Percentiles rank a stretch among this genome's conserved stretches.
Evolutionary conservation across 2,329 filamentous ascomycete species (phyloP).

Genomic region (Pseudocercospora cruenta): DNA sequence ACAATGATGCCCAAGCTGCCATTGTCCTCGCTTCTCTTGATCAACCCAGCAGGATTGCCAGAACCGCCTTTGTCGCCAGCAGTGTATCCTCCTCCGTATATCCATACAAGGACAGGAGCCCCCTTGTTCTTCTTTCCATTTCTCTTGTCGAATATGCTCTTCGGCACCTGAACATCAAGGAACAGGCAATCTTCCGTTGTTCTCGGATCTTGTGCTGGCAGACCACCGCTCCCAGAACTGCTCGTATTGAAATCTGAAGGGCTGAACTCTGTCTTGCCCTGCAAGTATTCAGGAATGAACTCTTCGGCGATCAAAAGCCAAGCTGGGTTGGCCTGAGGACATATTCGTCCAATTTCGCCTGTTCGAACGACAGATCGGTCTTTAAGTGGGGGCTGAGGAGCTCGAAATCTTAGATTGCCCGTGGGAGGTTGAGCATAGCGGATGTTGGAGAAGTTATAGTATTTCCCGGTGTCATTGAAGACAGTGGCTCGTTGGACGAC

Average conservation of each 20-base stretch:
- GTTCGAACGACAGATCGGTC: constrained; percentile 52
- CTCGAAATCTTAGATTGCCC: constrained; percentile 55
- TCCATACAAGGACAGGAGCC: constrained; percentile 46
- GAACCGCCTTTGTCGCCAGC: constrained; percentile 42
- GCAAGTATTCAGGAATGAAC: constrained; percentile 39
- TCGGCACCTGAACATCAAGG: constrained; percentile 45
- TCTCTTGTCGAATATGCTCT: constrained; percentile 38
- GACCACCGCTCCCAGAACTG: constrained; percentile 19
- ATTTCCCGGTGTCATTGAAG: constrained; percentile 41
- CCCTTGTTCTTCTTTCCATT: constrained; percentile 24
- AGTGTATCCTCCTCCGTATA: constrained; percentile 54
- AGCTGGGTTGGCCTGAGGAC: constrained; percentile 49
- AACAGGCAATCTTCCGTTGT: constrained; percentile 46
- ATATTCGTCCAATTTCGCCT: constrained; percentile 49
- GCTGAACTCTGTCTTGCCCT: constrained; percentile 20
- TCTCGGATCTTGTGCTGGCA: constrained; percentile 35
- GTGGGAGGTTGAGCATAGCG: constrained; percentile 59
- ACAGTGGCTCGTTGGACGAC: constrained; percentile 53
- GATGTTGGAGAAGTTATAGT: constrained; percentile 55
- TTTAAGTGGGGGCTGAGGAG: constrained; percentile 45
- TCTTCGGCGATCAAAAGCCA: constrained; percentile 46
- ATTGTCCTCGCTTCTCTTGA: constrained; percentile 43
- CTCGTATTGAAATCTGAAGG: constrained; percentile 22
- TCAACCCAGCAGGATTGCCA: constrained; percentile 41
- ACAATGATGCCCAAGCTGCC: constrained; percentile 45